Conservation (phyloP, 2,329 filamentous ascomycete genomes). For the Pyrenophora seminiperda region DNA sequence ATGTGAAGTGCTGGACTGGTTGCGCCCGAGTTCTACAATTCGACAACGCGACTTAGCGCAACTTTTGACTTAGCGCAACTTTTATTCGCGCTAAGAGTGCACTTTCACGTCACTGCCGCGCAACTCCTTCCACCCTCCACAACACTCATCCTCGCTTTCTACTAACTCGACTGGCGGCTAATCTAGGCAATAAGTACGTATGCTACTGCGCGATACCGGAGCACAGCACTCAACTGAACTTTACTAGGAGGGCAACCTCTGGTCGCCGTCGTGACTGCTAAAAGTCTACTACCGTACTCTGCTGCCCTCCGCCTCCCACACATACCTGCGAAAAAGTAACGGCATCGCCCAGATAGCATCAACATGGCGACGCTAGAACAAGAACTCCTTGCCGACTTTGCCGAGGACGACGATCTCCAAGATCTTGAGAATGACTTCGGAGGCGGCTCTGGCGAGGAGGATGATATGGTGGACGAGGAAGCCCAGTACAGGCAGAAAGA, state of each 20-base stretch:
- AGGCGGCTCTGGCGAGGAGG: conserved; percentile 58
- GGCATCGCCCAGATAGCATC: not conserved
- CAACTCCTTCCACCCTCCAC: conserved; percentile 9
- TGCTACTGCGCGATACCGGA: conserved; percentile 16
- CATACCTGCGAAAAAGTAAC: not conserved
- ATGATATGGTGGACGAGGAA: conserved; percentile 66
- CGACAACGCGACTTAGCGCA: conserved; percentile 19
- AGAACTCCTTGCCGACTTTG: conserved; percentile 89
- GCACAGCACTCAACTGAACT: conserved; percentile 25
- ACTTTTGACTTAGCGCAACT: conserved; percentile 26
- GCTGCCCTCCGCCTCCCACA: not conserved
- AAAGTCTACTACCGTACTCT: not conserved
- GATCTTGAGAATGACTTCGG: conserved; percentile 46
- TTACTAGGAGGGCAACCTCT: conserved; percentile 31
- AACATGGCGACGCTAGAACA: conserved; percentile 85
- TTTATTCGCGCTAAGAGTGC: conserved; percentile 26
- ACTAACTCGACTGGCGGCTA: conserved; percentile 18
- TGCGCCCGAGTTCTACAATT: not conserved
- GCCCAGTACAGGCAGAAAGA: conserved; percentile 58
- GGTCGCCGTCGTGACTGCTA: conserved; percentile 24
- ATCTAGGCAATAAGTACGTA: conserved; percentile 30
- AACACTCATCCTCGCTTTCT: conserved; percentile 7
- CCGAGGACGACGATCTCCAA: conserved; percentile 65
- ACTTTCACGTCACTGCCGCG: conserved; percentile 21
- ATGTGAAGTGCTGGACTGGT: not conserved